Evolutionary conservation across 345 rosid species (phyloP), one percentile per base, ranked within the genome.

Genomic region (Turritis glabra): DNA sequence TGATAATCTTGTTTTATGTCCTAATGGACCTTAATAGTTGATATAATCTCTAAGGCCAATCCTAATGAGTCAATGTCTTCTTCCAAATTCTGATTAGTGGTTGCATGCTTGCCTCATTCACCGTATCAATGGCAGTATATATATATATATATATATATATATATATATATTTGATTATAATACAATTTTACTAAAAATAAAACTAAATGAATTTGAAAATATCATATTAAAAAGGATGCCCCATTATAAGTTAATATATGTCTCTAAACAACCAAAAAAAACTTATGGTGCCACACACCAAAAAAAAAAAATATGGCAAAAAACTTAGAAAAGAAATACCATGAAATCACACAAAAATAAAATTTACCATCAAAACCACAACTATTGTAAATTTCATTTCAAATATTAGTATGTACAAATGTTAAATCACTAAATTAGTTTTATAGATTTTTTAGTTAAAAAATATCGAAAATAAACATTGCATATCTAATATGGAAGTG

Each of bases 1-100:
- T 69, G 80, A 69, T 77, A 77, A 69, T 63, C 44, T 70, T 63
- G 44, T 77, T 77, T 69, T 25, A 56, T 55, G 33, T 21, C 51
- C 44, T 27, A 77, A 63, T 63, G 30, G 51, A 63, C 53, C 60
- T 54, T 63, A 23, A 7, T 8, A 46, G n/a, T n/a, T 47, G 8
- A 52, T 52, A 60, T 53, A 61, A 69, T 63, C 35, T 70, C 22
- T 41, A 69, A 46, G 71, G 57, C 71, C 60, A 69, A 62, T 33
- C 52, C 9, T 32, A 44, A 54, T 10, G 30, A 69, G 71, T 69
- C 70, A 62, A 69, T 61, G 62, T 7, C 48, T 75, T 75, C 41
- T 69, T 52, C 64, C 60, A 61, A 32, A 37, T 62, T 54, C 1
- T 63, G 53, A 61, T 13, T 69, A 68, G 30, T 26, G 71, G 58